Evolutionary conservation across 176 grass and related monocot genomes (phyloP).

Genomic region (Eleusine indica): DNA sequence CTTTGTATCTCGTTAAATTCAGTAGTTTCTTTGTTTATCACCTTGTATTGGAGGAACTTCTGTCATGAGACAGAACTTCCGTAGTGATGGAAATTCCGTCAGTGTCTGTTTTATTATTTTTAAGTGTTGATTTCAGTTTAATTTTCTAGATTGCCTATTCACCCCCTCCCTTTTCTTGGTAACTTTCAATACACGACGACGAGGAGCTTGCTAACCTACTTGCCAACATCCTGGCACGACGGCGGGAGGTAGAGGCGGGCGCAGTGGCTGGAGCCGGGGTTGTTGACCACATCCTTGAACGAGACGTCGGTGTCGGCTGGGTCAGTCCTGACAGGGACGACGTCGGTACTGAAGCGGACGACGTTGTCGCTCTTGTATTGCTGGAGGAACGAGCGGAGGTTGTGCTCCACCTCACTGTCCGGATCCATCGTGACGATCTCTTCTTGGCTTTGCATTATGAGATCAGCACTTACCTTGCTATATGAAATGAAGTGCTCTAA

Average conservation of each 20-base stretch:
- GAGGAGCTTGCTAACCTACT: constrained; percentile 19
- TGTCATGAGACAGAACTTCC: too few species aligned
- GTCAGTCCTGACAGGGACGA: constrained; percentile 47
- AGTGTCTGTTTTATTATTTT: too few species aligned
- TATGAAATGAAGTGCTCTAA: not conserved
- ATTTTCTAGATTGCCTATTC: too few species aligned
- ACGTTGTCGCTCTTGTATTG: constrained; percentile 67
- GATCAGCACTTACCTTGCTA: not conserved
- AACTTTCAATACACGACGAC: constrained; percentile 29
- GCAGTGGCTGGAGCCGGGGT: constrained; percentile 42
- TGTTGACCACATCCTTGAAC: constrained; percentile 55
- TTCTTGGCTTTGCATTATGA: too few species aligned
- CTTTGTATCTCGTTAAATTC: too few species aligned
- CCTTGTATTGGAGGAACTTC: too few species aligned
- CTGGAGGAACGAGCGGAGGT: constrained; percentile 47
- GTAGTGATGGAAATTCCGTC: too few species aligned
- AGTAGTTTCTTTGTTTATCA: too few species aligned
- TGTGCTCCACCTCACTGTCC: constrained; percentile 44
- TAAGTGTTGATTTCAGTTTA: too few species aligned
- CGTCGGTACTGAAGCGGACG: constrained; percentile 32
- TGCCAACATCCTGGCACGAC: too few species aligned
- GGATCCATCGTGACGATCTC: constrained; percentile 21
- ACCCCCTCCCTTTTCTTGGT: too few species aligned
- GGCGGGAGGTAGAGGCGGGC: constrained; percentile 55
- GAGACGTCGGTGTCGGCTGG: constrained; percentile 35